A percentile compares a stretch with the other conserved stretches of the same genome.
phyloP scores from a whole-genome alignment of 2,329 filamentous ascomycete species.

The Meredithiella fracta region DNA sequence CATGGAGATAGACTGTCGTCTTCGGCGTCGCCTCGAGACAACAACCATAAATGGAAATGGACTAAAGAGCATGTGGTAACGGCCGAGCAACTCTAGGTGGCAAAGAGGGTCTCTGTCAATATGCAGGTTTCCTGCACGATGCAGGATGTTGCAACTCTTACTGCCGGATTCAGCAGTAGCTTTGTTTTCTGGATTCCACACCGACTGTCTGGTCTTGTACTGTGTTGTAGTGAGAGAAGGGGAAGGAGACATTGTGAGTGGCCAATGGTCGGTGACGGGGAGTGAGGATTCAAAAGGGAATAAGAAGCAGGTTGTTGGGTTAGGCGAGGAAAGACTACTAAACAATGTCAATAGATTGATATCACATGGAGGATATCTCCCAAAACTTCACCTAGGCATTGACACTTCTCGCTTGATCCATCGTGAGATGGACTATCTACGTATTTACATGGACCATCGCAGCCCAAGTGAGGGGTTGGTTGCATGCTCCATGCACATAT shows the following conservation, averaged over 20 bases:
- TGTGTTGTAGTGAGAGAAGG: neutral
- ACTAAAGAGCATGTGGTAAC: too few species aligned
- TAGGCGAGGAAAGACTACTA: too few species aligned
- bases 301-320: too few species aligned
- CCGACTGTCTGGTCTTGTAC: neutral
- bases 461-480: conserved; percentile 6
- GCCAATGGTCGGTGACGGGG: neutral
- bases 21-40: neutral
- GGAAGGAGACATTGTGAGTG: neutral
- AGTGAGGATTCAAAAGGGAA: neutral
- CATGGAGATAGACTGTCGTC: neutral
- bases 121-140: neutral
- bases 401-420: neutral
- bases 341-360: too few species aligned
- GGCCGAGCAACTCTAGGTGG: too few species aligned
- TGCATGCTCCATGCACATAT: neutral
- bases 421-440: neutral
- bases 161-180: neutral
- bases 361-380: too few species aligned
- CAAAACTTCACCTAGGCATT: too few species aligned
- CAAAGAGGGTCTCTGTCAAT: neutral
- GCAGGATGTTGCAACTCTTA: neutral
- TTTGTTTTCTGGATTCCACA: neutral
- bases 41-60: neutral
- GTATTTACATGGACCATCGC: neutral